Base-by-base conservation (phyloP, 2,329 filamentous ascomycete genomes). In the Fusarium goolgardi region DNA sequence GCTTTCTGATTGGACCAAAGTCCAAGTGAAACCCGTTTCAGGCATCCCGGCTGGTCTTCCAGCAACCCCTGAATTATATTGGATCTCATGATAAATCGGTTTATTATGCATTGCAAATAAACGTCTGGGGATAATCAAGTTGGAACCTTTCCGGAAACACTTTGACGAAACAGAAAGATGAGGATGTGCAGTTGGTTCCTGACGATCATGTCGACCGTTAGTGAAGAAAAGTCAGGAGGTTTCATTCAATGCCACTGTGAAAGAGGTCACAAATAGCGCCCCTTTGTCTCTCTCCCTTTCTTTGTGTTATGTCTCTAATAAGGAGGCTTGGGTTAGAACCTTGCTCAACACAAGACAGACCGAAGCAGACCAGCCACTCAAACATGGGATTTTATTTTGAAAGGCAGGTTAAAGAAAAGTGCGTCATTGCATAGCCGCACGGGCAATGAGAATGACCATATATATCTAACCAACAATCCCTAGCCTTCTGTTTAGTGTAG, bases 21-120 rank as follows among this genome's bases (percentile, higher is more conserved):
- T 2, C 11, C 4, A 63, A 35, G 50, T 70, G 70, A 72, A 73
- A 73, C 70, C 55, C 65, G 71, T 73, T 71, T 73, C 71, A 73
- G 71, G 66, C 69, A 71, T 71, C 46, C 52, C 68, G 63, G 53
- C 49, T 65, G 63, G 53, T 45, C 51, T 34, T 56, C 34, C 21
- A 52, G 47, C 45, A 53, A 51, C 61, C 67, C 69, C 59, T 71
- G 61, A 49, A 34, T 39, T 39, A 39, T 39, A 39, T 67, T 39
- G 47, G 34, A 50, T 27, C 32, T 50, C 9, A 39, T 27, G 9
- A 50, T 27, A 18, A 47, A 43, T 65, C 59, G 20, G 25, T 50
- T 62, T 55, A 58, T 62, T 55, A 58, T 56, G 58, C 60, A 44
- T 32, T 47, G 45, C 50, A 43, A 46, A 61, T 40, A 62, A 62